Percentiles rank a stretch among this genome's conserved stretches.
Conservation (phyloP, 1,139 yeast genomes). For the Petasospora fabianii region DNA sequence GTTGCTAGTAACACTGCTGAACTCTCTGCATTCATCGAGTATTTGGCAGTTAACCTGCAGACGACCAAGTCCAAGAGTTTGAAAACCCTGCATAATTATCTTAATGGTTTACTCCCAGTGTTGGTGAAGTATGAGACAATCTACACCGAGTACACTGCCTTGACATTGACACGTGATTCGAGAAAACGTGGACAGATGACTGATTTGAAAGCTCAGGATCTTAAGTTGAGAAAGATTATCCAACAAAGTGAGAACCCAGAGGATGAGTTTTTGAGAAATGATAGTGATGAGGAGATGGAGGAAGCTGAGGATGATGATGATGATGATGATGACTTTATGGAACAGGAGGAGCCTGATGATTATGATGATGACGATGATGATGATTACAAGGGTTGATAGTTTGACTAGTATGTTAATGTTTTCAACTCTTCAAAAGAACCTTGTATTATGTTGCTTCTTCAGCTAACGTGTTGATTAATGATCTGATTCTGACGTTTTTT, state of each 20-base stretch:
- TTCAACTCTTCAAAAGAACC: too few relatives aligned
- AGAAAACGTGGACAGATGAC: slow-evolving; percentile 19
- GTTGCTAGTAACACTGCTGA: slow-evolving; percentile 39
- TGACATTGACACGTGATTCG: slow-evolving; percentile 15
- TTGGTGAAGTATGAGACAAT: slow-evolving; percentile 19
- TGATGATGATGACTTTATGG: slow-evolving; percentile 11
- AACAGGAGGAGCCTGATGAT: slow-evolving; percentile 15
- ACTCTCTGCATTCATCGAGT: slow-evolving; percentile 33
- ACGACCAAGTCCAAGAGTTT: slow-evolving; percentile 11
- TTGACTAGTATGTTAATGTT: too few relatives aligned
- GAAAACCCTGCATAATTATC: slow-evolving; percentile 11
- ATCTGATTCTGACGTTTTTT: too few relatives aligned
- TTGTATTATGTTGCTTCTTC: too few relatives aligned
- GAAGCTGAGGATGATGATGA: slow-evolving; percentile 13
- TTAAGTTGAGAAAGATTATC: slow-evolving; percentile 11
- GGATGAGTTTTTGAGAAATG: slow-evolving; percentile 14
- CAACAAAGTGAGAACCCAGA: slow-evolving; percentile 9
- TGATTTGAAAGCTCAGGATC: slow-evolving; percentile 18
- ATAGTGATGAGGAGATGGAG: slow-evolving; percentile 13
- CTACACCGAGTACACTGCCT: slow-evolving; percentile 12
- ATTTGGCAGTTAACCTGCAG: slow-evolving; percentile 29
- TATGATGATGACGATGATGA: slow-evolving; percentile 21
- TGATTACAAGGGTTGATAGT: slow-evolving; percentile 13
- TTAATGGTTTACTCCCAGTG: slow-evolving; percentile 13
- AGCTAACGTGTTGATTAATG: too few relatives aligned